Evolutionary conservation across 305 asterid species (phyloP).

Genomic region (Plantago rigida): DNA sequence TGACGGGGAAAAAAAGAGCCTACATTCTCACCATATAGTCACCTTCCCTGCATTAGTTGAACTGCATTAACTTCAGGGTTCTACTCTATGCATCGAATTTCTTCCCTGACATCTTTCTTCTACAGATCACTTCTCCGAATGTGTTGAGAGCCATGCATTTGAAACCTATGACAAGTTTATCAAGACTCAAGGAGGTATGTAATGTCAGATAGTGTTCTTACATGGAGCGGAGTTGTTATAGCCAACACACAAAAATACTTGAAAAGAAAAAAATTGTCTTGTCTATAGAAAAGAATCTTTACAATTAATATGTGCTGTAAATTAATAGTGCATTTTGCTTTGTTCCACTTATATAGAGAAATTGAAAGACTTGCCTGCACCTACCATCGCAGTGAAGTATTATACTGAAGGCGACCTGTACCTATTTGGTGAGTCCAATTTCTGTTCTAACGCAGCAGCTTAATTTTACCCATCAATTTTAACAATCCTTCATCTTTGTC

Average conservation of each 20-base stretch:
- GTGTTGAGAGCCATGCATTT: constrained; percentile 86
- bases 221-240: too few relatives aligned
- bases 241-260: too few relatives aligned
- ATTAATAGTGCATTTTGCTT: constrained; percentile 8
- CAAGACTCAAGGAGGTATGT: constrained; percentile 65
- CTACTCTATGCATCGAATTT: neutral
- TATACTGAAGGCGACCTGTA: constrained; percentile 81
- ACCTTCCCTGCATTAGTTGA: too few relatives aligned
- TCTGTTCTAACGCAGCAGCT: constrained; percentile 3
- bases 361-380: constrained; percentile 60
- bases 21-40: too few relatives aligned
- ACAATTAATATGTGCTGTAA: too few relatives aligned
- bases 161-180: constrained; percentile 92
- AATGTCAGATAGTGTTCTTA: neutral
- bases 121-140: constrained; percentile 94
- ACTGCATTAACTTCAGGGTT: too few relatives aligned
- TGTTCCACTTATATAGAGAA: constrained; percentile 39
- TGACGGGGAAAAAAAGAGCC: too few relatives aligned
- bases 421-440: constrained; percentile 66
- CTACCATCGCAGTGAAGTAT: constrained; percentile 70
- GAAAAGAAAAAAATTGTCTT: too few relatives aligned
- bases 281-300: too few relatives aligned
- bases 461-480: neutral
- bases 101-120: neutral
- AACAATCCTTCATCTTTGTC: constrained; percentile 20